These are phyloP conservation scores for Candida tallmaniae DNA, from an alignment of 805 yeast species.

Conservation along the genomic window DNA sequence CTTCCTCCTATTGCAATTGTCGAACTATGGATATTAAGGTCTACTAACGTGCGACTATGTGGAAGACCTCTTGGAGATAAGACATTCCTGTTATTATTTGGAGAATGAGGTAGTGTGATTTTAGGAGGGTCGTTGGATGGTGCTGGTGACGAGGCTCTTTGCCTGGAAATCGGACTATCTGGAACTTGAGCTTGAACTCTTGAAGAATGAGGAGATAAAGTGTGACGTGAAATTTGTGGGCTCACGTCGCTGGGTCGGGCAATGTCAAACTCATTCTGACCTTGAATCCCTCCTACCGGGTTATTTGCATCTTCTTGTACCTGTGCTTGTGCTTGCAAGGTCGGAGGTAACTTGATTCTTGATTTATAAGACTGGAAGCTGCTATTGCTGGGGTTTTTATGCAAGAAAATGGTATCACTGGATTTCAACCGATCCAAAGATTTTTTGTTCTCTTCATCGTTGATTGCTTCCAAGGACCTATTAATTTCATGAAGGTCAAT, in stretches of 20 bases:
- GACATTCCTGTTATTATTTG: slow-evolving; percentile 6
- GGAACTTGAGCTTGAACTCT: background rate
- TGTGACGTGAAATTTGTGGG: slow-evolving; percentile 6
- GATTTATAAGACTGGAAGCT: slow-evolving; percentile 27
- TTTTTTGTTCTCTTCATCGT: background rate
- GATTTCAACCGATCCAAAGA: slow-evolving; percentile 4
- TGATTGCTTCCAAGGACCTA: slow-evolving; percentile 4
- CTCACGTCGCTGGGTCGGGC: background rate
- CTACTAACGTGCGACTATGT: slow-evolving; percentile 11
- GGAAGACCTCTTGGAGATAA: slow-evolving; percentile 6
- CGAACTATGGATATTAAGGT: slow-evolving; percentile 9
- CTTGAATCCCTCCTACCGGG: background rate
- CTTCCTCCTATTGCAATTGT: too few species aligned
- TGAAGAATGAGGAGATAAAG: slow-evolving; percentile 1
- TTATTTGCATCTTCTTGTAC: background rate
- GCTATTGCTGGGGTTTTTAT: slow-evolving; percentile 17
- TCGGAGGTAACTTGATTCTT: slow-evolving; percentile 28
- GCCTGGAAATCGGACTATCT: background rate
- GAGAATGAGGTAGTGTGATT: slow-evolving; percentile 10
- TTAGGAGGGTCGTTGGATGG: slow-evolving; percentile 7
- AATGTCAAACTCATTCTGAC: background rate
- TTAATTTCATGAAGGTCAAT: slow-evolving; percentile 3
- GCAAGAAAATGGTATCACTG: slow-evolving; percentile 9
- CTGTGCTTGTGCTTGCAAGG: slow-evolving; percentile 17
- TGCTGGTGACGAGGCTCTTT: background rate